Evolutionary conservation across 345 rosid species (phyloP).

Genomic region (Acer yangbiense): DNA sequence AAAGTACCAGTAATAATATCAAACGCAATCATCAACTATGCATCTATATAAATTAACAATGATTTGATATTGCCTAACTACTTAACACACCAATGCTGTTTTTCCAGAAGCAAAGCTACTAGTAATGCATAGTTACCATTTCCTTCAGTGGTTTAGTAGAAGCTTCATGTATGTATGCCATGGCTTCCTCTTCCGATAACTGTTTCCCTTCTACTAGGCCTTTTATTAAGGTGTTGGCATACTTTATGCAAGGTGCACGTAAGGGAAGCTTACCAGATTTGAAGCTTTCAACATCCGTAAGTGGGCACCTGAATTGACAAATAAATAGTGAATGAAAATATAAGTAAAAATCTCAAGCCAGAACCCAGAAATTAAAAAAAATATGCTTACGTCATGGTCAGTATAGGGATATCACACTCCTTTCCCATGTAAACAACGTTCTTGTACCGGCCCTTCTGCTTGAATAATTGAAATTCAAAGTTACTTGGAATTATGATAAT

Average conservation of each 20-base stretch:
- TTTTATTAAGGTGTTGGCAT: slow-evolving; percentile 49
- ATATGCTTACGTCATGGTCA: slow-evolving; percentile 76
- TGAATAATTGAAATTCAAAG: neutral
- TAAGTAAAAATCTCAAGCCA: neutral
- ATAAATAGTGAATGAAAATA: neutral
- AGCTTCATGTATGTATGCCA: slow-evolving; percentile 63
- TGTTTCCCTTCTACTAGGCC: slow-evolving; percentile 82
- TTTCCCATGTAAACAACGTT: slow-evolving; percentile 75
- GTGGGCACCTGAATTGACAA: slow-evolving; percentile 58
- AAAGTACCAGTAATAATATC: too few relatives aligned
- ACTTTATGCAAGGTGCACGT: slow-evolving; percentile 49
- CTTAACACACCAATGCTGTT: too few relatives aligned
- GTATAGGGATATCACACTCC: slow-evolving; percentile 56
- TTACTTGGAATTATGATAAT: neutral
- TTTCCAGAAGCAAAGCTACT: neutral
- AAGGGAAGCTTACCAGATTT: slow-evolving; percentile 53
- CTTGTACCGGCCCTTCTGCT: slow-evolving; percentile 78
- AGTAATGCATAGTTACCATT: neutral
- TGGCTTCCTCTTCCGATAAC: slow-evolving; percentile 61
- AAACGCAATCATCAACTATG: too few relatives aligned
- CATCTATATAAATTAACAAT: too few relatives aligned
- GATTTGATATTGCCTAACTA: too few relatives aligned
- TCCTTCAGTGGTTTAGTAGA: slow-evolving; percentile 45
- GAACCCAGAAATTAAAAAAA: neutral
- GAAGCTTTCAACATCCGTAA: slow-evolving; percentile 38